These are phyloP conservation scores for Quercus agrifolia DNA, from an alignment of 306 rosid species.

Conservation along the genomic window DNA sequence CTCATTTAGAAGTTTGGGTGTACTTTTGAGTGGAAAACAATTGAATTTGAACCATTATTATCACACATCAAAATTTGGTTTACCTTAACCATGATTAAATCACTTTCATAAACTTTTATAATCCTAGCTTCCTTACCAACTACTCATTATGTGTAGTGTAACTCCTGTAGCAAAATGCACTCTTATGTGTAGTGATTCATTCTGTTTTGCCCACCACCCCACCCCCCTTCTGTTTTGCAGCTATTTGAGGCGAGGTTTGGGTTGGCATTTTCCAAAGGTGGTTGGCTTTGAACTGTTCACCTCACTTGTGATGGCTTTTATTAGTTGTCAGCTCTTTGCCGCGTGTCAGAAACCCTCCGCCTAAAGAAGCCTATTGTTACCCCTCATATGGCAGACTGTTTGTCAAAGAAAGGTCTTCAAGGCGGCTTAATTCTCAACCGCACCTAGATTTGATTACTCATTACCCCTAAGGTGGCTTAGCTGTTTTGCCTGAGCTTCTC, in stretches of 20 bases:
- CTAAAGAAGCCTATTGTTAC: slow-evolving; percentile 30
- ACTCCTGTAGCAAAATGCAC: background rate
- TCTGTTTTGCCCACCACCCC: background rate
- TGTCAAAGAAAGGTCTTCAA: background rate
- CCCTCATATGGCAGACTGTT: background rate
- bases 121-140: background rate
- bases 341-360: slow-evolving; percentile 90
- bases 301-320: slow-evolving; percentile 83
- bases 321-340: slow-evolving; percentile 87
- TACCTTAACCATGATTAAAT: background rate
- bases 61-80: background rate
- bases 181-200: background rate
- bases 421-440: background rate
- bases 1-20: background rate
- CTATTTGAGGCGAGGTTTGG: slow-evolving; percentile 86
- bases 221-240: slow-evolving; percentile 38
- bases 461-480: background rate
- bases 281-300: slow-evolving; percentile 89
- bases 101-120: background rate
- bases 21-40: background rate
- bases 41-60: background rate
- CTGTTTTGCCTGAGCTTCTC: background rate
- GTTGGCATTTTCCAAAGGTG: slow-evolving; percentile 88
- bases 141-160: background rate
- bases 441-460: background rate